Percentiles rank a stretch among this genome's conserved stretches.
Evolutionary conservation across 2,329 filamentous ascomycete species (phyloP).

Genomic region (Colletotrichum echinochloae): DNA sequence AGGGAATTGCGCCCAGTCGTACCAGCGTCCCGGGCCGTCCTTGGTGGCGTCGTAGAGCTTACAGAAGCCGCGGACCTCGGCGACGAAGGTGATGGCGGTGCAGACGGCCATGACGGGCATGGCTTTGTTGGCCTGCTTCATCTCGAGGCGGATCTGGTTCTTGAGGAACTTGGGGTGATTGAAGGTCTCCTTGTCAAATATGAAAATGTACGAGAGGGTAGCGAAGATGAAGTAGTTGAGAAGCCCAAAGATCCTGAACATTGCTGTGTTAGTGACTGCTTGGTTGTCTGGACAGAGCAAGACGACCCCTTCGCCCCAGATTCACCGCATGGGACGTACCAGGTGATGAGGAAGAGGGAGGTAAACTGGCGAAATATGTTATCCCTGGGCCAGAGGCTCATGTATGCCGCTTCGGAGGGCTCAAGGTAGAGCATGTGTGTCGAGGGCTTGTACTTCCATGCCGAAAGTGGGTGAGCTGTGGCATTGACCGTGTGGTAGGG

Average conservation of each 20-base stretch:
- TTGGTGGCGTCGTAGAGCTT: constrained; percentile 86
- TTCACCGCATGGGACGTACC: constrained; percentile 65
- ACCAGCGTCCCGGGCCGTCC: constrained; percentile 81
- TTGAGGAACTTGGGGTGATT: constrained; percentile 95
- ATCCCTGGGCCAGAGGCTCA: constrained; percentile 82
- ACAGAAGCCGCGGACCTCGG: constrained; percentile 85
- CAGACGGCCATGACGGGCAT: constrained; percentile 87
- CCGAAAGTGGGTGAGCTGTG: constrained; percentile 67
- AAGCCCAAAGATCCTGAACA: constrained; percentile 82
- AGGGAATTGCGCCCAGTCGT: constrained; percentile 87
- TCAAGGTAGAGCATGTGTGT: constrained; percentile 76
- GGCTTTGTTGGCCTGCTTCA: constrained; percentile 79
- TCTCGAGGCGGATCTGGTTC: constrained; percentile 90
- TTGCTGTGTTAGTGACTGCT: constrained; percentile 15
- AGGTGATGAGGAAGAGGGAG: constrained; percentile 86
- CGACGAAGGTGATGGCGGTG: constrained; percentile 84
- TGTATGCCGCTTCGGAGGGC: constrained; percentile 81
- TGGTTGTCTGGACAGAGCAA: not conserved
- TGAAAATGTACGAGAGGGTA: constrained; percentile 83
- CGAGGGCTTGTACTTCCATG: constrained; percentile 79
- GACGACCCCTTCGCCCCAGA: not conserved
- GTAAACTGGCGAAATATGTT: constrained; percentile 80
- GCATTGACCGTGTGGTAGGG: constrained; percentile 63
- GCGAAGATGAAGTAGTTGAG: constrained; percentile 88
- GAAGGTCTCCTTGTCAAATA: constrained; percentile 92